Conservation (phyloP, 2,329 filamentous ascomycete genomes). For the Venturia asperata region DNA sequence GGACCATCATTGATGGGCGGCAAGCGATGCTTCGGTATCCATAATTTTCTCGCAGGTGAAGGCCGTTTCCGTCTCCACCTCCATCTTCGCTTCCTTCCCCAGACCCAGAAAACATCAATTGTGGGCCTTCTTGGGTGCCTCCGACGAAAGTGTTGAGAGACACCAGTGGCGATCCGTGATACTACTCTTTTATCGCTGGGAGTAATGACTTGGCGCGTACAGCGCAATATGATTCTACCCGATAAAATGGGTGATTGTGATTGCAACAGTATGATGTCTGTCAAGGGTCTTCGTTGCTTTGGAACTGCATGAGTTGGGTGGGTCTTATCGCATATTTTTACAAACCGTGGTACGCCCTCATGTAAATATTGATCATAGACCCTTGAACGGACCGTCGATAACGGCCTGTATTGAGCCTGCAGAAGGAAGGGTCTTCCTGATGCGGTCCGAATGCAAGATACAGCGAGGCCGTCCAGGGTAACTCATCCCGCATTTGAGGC, state of each 20-base stretch:
- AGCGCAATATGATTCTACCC: neutral
- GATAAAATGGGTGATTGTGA: neutral
- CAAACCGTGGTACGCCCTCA: neutral
- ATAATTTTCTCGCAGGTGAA: neutral
- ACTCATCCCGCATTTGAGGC: neutral
- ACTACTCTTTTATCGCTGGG: too few relatives aligned
- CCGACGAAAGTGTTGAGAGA: constrained; percentile 8
- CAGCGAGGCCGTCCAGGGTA: neutral
- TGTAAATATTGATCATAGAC: constrained; percentile 1
- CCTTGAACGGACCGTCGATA: neutral
- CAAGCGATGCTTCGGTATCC: neutral
- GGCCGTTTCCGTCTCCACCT: neutral
- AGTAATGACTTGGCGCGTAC: neutral
- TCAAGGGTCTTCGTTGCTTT: neutral
- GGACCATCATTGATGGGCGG: neutral
- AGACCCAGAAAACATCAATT: constrained; percentile 6
- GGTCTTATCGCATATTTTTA: constrained; percentile 2
- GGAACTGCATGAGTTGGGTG: too few relatives aligned
- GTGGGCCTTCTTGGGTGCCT: neutral
- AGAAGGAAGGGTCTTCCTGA: neutral
- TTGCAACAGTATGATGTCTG: neutral
- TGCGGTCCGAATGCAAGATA: neutral
- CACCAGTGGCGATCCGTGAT: constrained; percentile 1
- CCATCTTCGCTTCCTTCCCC: constrained; percentile 9
- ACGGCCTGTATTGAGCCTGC: neutral